Percentiles rank a stretch among this genome's conserved stretches.
Conservation (phyloP, 306 rosid genomes). For the Dicorynia guianensis region DNA sequence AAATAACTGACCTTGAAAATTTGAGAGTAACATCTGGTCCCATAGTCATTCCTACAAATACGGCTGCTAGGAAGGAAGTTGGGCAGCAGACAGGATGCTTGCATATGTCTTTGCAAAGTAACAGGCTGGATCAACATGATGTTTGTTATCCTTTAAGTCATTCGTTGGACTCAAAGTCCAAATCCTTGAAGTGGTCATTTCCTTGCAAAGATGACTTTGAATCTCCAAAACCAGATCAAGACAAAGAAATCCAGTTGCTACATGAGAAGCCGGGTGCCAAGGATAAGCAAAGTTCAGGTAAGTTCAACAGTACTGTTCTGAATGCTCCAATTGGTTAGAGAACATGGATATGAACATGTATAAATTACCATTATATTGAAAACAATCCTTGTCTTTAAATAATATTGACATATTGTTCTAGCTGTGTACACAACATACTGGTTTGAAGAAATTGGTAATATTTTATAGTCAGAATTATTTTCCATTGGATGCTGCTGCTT, state of each 20-base stretch:
- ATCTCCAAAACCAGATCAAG: constrained; percentile 42
- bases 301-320: constrained; percentile 43
- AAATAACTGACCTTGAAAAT: constrained; percentile 41
- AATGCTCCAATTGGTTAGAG: constrained; percentile 63
- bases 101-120: constrained; percentile 50
- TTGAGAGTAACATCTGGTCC: constrained; percentile 51
- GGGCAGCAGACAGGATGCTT: constrained; percentile 58
- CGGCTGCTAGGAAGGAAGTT: constrained; percentile 47
- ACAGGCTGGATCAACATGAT: constrained; percentile 38
- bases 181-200: constrained; percentile 42
- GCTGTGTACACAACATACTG: constrained; percentile 22
- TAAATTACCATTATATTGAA: constrained; percentile 28
- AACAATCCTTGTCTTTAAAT: constrained; percentile 20
- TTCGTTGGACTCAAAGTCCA: constrained; percentile 64
- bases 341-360: constrained; percentile 23
- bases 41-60: constrained; percentile 54
- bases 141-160: constrained; percentile 56
- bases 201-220: constrained; percentile 48
- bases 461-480: constrained; percentile 32
- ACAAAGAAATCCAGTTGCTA: constrained; percentile 49
- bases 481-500: constrained; percentile 39
- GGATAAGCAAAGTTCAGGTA: constrained; percentile 48
- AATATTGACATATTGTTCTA: constrained; percentile 27
- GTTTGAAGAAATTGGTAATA: constrained; percentile 22
- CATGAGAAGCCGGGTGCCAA: constrained; percentile 40